A percentile compares a stretch with the other conserved stretches of the same genome.
These are phyloP conservation scores for Thraustochytrium sp. DNA, from an alignment of 352 stramenopile species.

Conservation along the genomic window DNA sequence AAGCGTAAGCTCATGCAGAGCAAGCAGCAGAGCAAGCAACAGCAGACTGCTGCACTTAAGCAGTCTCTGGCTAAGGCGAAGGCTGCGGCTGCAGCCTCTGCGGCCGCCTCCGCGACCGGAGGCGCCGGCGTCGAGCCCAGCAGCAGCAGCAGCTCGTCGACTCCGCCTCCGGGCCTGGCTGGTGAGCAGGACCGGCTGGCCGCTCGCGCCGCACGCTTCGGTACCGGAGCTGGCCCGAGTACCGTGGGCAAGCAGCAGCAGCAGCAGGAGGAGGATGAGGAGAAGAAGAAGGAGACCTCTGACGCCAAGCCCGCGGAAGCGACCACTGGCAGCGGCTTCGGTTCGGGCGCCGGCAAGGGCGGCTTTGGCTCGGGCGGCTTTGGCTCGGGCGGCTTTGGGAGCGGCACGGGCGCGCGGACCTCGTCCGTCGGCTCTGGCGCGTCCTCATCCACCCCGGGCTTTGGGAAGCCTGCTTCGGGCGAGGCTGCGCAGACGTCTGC, in stretches of 20 bases:
- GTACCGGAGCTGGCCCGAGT: background rate
- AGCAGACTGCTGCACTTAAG: background rate
- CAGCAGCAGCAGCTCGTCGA: background rate
- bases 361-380: background rate
- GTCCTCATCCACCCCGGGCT: no score
- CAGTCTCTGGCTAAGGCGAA: background rate
- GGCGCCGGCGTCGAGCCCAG: background rate
- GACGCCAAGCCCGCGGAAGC: background rate
- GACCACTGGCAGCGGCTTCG: background rate
- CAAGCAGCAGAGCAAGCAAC: background rate
- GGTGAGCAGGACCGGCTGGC: background rate
- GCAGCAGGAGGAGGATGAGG: no score
- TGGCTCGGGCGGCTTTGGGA: background rate
- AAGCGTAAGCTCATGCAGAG: background rate
- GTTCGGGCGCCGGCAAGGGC: no score
- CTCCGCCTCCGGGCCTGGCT: no score
- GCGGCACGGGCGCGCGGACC: background rate
- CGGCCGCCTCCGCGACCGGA: background rate
- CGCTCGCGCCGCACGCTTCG: constrained; percentile 6
- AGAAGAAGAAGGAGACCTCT: background rate
- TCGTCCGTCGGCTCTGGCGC: background rate
- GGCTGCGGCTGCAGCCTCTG: background rate
- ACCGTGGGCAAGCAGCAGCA: no score
- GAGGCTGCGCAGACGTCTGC: background rate
- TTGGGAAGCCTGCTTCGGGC: background rate